Evolutionary conservation across 2,329 filamentous ascomycete species (phyloP).

Genomic region (Beauveria rudraprayagi): DNA sequence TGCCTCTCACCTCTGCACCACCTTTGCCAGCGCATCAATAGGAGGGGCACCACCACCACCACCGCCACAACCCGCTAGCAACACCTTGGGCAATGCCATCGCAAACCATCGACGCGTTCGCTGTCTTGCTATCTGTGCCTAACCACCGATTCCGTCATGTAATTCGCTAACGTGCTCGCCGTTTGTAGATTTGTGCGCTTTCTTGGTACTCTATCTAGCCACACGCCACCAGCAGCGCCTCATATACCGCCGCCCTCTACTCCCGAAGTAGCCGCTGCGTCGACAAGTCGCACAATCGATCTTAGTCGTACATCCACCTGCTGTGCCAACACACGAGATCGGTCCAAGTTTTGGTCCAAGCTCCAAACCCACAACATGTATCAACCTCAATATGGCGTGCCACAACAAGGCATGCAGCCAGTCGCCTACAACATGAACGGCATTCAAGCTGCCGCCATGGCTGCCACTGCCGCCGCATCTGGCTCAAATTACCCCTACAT

Average conservation of each 20-base stretch:
- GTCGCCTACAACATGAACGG: conserved; percentile 65
- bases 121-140: background rate
- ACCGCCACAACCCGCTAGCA: background rate
- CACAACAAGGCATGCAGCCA: conserved; percentile 62
- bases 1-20: conserved; percentile 1
- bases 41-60: conserved; percentile 5
- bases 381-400: conserved; percentile 66
- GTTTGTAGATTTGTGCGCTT: background rate
- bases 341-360: conserved; percentile 15
- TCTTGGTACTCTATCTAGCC: background rate
- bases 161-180: conserved; percentile 6
- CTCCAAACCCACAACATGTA: conserved; percentile 50
- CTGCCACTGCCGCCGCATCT: conserved; percentile 80
- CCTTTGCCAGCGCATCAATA: conserved; percentile 11
- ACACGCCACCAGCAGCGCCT: background rate
- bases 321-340: conserved; percentile 15
- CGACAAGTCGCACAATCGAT: conserved; percentile 2
- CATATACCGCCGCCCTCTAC: conserved; percentile 9
- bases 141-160: conserved; percentile 1
- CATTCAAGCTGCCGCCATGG: conserved; percentile 88
- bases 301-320: background rate
- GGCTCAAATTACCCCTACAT: conserved; percentile 70
- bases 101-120: background rate
- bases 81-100: background rate
- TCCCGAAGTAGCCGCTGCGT: conserved; percentile 10